These are phyloP conservation scores for Cladosporium sp. DNA, from an alignment of 2,329 filamentous ascomycete species.

Conservation along the genomic window DNA sequence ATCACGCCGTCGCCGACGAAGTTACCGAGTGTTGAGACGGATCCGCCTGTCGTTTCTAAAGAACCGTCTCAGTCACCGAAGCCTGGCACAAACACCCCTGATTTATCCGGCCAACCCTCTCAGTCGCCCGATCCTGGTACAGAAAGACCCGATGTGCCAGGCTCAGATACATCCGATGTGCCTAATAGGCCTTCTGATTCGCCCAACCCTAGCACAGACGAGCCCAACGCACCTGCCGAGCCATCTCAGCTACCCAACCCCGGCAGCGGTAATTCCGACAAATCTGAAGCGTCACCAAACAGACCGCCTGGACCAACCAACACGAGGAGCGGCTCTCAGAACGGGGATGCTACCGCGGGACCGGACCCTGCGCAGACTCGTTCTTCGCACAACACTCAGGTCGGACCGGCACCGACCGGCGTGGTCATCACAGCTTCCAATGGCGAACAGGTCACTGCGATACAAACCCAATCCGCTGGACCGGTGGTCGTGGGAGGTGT, in stretches of 20 bases:
- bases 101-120: neutral
- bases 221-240: neutral
- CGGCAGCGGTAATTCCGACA: neutral
- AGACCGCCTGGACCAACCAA: neutral
- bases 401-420: neutral
- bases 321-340: neutral
- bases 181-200: neutral
- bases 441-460: neutral
- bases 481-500: neutral
- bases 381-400: neutral
- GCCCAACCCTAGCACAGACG: neutral
- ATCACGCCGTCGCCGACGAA: neutral
- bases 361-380: neutral
- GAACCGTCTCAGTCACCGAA: neutral
- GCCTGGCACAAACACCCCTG: neutral
- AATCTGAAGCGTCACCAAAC: neutral
- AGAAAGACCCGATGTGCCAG: neutral
- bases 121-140: neutral
- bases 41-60: neutral
- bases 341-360: neutral
- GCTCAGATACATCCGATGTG: neutral
- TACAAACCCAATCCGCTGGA: neutral
- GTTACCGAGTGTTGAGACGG: neutral
- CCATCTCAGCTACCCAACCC: neutral
- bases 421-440: conserved; percentile 5